Percentiles rank a stretch among this genome's conserved stretches.
These are phyloP conservation scores for Stromatinia cepivora DNA, from an alignment of 2,329 filamentous ascomycete species.

Conservation along the genomic window DNA sequence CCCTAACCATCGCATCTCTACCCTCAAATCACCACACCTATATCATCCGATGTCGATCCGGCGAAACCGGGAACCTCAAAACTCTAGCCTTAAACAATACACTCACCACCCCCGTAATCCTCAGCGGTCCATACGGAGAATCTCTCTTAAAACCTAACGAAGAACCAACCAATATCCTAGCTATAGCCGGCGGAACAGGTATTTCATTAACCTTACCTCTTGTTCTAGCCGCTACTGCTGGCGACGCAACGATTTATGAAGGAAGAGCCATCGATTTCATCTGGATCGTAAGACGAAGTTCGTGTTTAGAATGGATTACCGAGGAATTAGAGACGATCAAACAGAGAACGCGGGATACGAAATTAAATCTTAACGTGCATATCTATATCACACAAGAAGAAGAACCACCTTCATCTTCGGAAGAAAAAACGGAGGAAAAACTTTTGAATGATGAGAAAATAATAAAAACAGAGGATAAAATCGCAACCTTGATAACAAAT, in stretches of 20 bases:
- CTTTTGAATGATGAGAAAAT: background rate
- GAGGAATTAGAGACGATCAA: slow-evolving; percentile 54
- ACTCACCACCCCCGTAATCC: slow-evolving; percentile 5
- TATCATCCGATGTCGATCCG: slow-evolving; percentile 57
- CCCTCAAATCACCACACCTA: slow-evolving; percentile 60
- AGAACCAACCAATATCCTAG: slow-evolving; percentile 50
- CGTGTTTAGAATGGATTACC: slow-evolving; percentile 59
- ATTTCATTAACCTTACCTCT: slow-evolving; percentile 58
- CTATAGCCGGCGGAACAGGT: slow-evolving; percentile 58
- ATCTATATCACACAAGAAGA: slow-evolving; percentile 56
- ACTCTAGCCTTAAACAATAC: slow-evolving; percentile 37
- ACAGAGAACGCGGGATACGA: slow-evolving; percentile 42
- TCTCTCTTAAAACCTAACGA: slow-evolving; percentile 35
- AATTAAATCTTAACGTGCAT: slow-evolving; percentile 51
- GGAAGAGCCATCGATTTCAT: slow-evolving; percentile 55
- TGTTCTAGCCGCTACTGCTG: slow-evolving; percentile 47
- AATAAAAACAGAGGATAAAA: background rate
- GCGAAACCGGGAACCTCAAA: slow-evolving; percentile 51
- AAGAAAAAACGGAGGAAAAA: background rate
- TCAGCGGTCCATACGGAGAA: slow-evolving; percentile 18
- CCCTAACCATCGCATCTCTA: slow-evolving; percentile 75
- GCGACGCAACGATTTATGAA: slow-evolving; percentile 2
- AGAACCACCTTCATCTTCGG: background rate
- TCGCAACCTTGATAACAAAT: background rate
- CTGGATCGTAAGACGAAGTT: slow-evolving; percentile 59